Base-by-base conservation (phyloP, 1,284 basidiomycete genomes). In the Cutaneotrichosporon daszewskae region DNA sequence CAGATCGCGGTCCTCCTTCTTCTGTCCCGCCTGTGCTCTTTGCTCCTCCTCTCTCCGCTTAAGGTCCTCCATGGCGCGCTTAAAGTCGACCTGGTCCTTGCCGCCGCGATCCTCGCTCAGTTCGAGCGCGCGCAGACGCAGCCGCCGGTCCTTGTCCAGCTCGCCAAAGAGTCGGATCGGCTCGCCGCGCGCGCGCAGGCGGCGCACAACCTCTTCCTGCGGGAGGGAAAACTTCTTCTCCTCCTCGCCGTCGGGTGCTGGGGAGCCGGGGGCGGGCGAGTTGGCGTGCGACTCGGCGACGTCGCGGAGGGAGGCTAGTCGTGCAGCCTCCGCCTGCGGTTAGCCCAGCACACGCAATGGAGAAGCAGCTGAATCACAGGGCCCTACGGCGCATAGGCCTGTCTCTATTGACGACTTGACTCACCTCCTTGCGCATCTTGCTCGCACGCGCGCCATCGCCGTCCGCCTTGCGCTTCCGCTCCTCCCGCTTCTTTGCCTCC, bases 121-220 rank as follows among this genome's bases (percentile, higher is more conserved):
- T 68, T 99, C 94, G 13, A 98, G 74, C 0, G 94, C 91, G 44
- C 94, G 81, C 19, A 99, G 71, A 14, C 95, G 82, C 19, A 97
- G 72, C 29, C 91, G 76, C 9, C 94, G 78, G 37, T 97, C 95
- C 70, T 89, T 88, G 73, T 98, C 94, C 0, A 84, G 81, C 68
- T 99, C 95, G 32, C 84, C 95, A 63, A 99, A 99, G 3, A 98
- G 75, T 9, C 90, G 81, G 51, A 98, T 87, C 3, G 95, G 95
- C 64, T 98, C 89, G 20, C 87, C 88, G 65, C 94, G 94, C 20
- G 80, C 76, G 27, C 95, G 83, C 20, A 99, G 78, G 12, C 95
- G 80, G 7, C 86, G 82, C 41, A 92, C 76, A 20, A 87, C 89
- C 63, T 99, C 95, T 49, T 91, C 86, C 46, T 90, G 87, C 2